phyloP scores from a whole-genome alignment of 192 early-diverging fungal genomes.

The Jimgerdemannia flammicorona region DNA sequence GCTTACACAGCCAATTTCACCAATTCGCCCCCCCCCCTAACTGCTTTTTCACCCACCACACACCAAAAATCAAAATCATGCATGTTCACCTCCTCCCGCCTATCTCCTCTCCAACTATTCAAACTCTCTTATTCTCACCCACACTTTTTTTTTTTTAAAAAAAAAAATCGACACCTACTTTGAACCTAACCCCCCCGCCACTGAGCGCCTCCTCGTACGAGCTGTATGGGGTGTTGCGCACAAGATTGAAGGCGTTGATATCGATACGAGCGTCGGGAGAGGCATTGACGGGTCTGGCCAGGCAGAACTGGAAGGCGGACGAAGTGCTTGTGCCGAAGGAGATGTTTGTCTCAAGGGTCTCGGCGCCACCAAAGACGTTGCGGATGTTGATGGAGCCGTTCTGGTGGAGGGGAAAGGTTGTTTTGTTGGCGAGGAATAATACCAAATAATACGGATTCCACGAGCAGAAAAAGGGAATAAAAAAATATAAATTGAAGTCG shows the following conservation, averaged over 20 bases:
- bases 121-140: background rate
- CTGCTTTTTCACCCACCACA: too few species aligned
- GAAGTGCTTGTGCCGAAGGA: conserved; percentile 73
- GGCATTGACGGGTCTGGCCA: conserved; percentile 58
- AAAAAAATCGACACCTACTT: conserved; percentile 30
- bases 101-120: background rate
- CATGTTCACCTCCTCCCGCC: background rate
- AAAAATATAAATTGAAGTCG: too few species aligned
- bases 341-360: conserved; percentile 69
- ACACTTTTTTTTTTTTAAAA: background rate
- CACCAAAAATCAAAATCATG: too few species aligned
- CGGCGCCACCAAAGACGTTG: conserved; percentile 89
- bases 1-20: too few species aligned
- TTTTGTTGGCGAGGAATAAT: background rate
- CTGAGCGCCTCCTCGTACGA: conserved; percentile 72
- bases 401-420: conserved; percentile 11
- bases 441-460: background rate
- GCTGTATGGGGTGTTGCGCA: conserved; percentile 58
- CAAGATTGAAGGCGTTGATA: conserved; percentile 60
- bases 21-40: too few species aligned
- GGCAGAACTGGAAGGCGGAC: conserved; percentile 53
- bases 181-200: conserved; percentile 50
- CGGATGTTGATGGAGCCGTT: conserved; percentile 67
- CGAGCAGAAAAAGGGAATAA: background rate
- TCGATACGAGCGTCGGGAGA: conserved; percentile 67